A percentile compares a stretch with the other conserved stretches of the same genome.
phyloP scores from a whole-genome alignment of 1,284 basidiomycete genomes.

The Mycosarcoma mackinlayi region DNA sequence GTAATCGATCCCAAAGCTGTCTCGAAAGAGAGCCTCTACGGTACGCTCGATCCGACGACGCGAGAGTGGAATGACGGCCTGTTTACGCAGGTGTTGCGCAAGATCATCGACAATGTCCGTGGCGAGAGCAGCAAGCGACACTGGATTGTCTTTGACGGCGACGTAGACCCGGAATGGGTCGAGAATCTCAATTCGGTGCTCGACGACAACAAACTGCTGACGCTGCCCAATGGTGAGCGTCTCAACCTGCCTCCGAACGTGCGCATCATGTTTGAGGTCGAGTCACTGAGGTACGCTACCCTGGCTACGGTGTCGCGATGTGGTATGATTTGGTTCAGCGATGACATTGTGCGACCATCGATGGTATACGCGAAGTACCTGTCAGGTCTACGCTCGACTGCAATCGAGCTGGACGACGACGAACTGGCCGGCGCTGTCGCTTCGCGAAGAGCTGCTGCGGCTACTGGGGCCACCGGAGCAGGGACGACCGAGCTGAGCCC shows the following conservation, averaged over 20 bases:
- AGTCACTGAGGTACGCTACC: slow-evolving; percentile 96
- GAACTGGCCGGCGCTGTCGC: slow-evolving; percentile 69
- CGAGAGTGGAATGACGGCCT: slow-evolving; percentile 99
- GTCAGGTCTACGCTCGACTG: slow-evolving; percentile 77
- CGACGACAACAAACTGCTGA: slow-evolving; percentile 98
- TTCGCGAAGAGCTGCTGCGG: slow-evolving; percentile 75
- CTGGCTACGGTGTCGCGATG: slow-evolving; percentile 98
- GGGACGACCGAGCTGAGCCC: slow-evolving; percentile 71
- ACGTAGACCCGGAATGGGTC: slow-evolving; percentile 99
- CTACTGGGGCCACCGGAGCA: background rate
- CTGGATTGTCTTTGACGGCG: slow-evolving; percentile 99
- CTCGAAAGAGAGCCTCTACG: slow-evolving; percentile 97
- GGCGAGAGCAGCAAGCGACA: slow-evolving; percentile 96
- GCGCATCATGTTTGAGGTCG: slow-evolving; percentile 99
- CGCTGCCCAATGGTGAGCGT: slow-evolving; percentile 96
- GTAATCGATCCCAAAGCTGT: slow-evolving; percentile 99
- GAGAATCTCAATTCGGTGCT: slow-evolving; percentile 96
- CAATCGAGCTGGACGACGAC: slow-evolving; percentile 92
- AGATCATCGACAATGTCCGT: slow-evolving; percentile 97
- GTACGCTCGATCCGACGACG: slow-evolving; percentile 95
- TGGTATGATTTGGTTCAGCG: slow-evolving; percentile 99
- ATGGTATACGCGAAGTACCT: slow-evolving; percentile 96
- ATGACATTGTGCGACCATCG: slow-evolving; percentile 86
- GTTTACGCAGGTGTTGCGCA: slow-evolving; percentile 96
- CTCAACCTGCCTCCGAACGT: slow-evolving; percentile 96